phyloP scores from a whole-genome alignment of 2,329 filamentous ascomycete genomes.

The Botrytis sinoallii region DNA sequence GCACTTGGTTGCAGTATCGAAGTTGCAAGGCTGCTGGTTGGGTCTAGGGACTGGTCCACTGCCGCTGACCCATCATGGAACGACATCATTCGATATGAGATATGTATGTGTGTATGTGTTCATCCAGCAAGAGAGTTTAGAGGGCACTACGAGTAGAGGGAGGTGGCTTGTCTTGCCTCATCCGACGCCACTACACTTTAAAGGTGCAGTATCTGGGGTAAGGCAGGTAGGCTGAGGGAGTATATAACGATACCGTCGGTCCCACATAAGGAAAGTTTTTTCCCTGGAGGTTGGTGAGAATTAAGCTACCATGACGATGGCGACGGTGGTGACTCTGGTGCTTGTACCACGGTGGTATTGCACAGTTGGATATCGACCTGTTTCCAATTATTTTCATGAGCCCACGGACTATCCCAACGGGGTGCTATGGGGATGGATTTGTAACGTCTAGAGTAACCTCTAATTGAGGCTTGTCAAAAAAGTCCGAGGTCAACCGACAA shows the following conservation, averaged over 20 bases:
- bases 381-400: constrained; percentile 17
- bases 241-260: constrained; percentile 28
- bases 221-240: constrained; percentile 27
- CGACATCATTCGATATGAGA: constrained; percentile 17
- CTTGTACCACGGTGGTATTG: not conserved
- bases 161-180: constrained; percentile 37
- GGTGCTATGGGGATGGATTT: constrained; percentile 18
- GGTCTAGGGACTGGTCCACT: constrained; percentile 14
- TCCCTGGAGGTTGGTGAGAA: constrained; percentile 1
- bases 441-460: constrained; percentile 30
- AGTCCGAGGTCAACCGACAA: constrained; percentile 26
- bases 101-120: constrained; percentile 26
- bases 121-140: constrained; percentile 29
- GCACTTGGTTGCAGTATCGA: constrained; percentile 22
- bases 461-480: constrained; percentile 23
- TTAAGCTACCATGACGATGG: constrained; percentile 1
- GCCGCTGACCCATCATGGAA: constrained; percentile 24
- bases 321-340: not conserved
- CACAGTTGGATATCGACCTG: constrained; percentile 4
- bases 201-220: constrained; percentile 34
- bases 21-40: constrained; percentile 21
- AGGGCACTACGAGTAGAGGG: constrained; percentile 27
- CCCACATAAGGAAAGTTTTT: constrained; percentile 14
- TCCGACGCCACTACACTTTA: constrained; percentile 30
- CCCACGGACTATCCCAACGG: constrained; percentile 24